Conservation (phyloP, 2,329 filamentous ascomycete genomes). For the Cordyceps cateniannulata region DNA sequence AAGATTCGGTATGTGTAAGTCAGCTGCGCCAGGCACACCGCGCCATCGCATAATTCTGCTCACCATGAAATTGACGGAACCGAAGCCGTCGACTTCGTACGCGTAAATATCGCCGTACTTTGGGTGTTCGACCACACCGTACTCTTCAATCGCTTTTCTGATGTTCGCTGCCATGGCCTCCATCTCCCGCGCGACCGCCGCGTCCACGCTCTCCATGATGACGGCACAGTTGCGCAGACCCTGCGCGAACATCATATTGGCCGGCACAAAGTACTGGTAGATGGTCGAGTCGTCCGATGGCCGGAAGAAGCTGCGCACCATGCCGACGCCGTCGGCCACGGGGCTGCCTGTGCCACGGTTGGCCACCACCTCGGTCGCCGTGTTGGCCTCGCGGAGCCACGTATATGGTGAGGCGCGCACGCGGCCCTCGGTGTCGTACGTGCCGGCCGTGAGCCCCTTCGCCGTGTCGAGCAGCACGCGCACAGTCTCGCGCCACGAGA, state of each 20-base stretch:
- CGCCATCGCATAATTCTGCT: background rate
- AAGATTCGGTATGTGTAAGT: background rate
- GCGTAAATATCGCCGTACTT: constrained; percentile 61
- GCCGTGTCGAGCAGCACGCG: constrained; percentile 63
- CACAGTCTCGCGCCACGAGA: constrained; percentile 67
- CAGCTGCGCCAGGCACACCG: background rate
- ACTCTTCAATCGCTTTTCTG: constrained; percentile 57
- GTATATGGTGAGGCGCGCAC: constrained; percentile 60
- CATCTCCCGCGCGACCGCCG: constrained; percentile 54
- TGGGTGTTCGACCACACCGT: constrained; percentile 59
- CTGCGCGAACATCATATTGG: constrained; percentile 76
- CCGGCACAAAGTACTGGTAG: constrained; percentile 80
- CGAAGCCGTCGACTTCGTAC: constrained; percentile 65
- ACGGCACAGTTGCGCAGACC: constrained; percentile 48
- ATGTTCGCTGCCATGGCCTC: constrained; percentile 48
- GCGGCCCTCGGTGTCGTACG: constrained; percentile 56
- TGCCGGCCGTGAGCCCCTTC: constrained; percentile 63
- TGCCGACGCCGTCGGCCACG: constrained; percentile 68
- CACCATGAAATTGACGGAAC: constrained; percentile 51
- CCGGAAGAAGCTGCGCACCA: constrained; percentile 82
- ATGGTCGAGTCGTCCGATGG: constrained; percentile 85
- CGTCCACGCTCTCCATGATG: constrained; percentile 37
- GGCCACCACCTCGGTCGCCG: constrained; percentile 73
- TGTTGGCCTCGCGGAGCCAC: constrained; percentile 66
- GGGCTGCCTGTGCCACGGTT: constrained; percentile 76